Evolutionary conservation across 2,329 filamentous ascomycete genomes (phyloP).

Genomic region (Leptographium wingfieldii): DNA sequence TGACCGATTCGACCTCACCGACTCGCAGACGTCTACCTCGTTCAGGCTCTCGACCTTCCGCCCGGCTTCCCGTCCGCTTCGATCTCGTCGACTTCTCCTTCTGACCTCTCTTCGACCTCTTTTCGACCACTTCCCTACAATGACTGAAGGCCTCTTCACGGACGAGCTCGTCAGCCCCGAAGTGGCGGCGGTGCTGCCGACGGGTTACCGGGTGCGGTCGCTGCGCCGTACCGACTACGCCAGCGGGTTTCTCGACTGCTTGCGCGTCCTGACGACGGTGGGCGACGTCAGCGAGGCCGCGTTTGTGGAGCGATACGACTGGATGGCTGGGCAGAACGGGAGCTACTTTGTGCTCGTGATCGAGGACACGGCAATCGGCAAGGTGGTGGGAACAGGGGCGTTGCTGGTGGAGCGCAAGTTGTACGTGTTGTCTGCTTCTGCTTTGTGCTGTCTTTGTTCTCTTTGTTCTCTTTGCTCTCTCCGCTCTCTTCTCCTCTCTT

Average conservation of each 20-base stretch:
- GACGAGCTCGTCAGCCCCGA: slow-evolving; percentile 62
- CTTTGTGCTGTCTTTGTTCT: neutral
- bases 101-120: too few species aligned
- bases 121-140: slow-evolving; percentile 10
- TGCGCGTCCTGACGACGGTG: slow-evolving; percentile 84
- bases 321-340: slow-evolving; percentile 60
- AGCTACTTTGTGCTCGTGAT: slow-evolving; percentile 82
- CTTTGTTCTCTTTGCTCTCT: neutral
- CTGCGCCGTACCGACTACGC: slow-evolving; percentile 67
- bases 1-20: too few species aligned
- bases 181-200: slow-evolving; percentile 60
- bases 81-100: too few species aligned
- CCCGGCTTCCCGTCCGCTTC: too few species aligned
- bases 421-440: slow-evolving; percentile 34
- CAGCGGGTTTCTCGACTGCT: slow-evolving; percentile 76
- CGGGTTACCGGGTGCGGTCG: slow-evolving; percentile 72
- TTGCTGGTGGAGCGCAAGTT: slow-evolving; percentile 91
- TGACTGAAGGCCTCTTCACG: slow-evolving; percentile 58
- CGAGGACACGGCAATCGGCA: slow-evolving; percentile 49
- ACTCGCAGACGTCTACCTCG: too few species aligned
- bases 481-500: too few species aligned
- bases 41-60: too few species aligned
- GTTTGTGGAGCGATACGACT: slow-evolving; percentile 72
- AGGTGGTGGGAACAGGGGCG: slow-evolving; percentile 81
- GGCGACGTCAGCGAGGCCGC: slow-evolving; percentile 67